Conservation (phyloP, 257 asterid species). For the Nicotiana sylvestris region DNA sequence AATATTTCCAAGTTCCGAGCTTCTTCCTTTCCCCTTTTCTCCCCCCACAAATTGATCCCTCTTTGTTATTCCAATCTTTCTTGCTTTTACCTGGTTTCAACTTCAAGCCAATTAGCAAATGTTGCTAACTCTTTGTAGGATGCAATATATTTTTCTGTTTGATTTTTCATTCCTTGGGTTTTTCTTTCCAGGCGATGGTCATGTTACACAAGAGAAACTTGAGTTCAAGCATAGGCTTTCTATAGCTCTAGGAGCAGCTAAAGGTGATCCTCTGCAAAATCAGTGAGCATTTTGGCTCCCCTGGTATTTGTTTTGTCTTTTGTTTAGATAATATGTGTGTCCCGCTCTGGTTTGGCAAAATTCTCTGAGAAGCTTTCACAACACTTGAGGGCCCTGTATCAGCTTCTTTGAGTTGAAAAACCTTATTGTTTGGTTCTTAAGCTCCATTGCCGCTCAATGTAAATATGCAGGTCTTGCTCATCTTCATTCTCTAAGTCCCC, state of each 20-base stretch:
- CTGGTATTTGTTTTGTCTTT: slow-evolving; percentile 58
- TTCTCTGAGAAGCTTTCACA: slow-evolving; percentile 22
- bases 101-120: neutral
- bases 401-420: neutral
- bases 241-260: slow-evolving; percentile 97
- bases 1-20: neutral
- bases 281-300: slow-evolving; percentile 95
- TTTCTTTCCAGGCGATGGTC: slow-evolving; percentile 66
- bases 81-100: slow-evolving; percentile 10
- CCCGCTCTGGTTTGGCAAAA: slow-evolving; percentile 22
- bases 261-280: slow-evolving; percentile 96
- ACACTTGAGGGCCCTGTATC: slow-evolving; percentile 7
- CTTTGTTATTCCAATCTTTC: neutral
- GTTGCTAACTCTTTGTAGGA: neutral
- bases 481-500: slow-evolving; percentile 84
- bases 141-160: slow-evolving; percentile 8
- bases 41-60: neutral
- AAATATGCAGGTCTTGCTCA: slow-evolving; percentile 63
- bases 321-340: slow-evolving; percentile 27
- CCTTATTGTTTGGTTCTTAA: slow-evolving; percentile 5
- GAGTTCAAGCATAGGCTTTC: slow-evolving; percentile 95
- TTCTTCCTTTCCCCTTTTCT: slow-evolving; percentile 1
- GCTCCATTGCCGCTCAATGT: slow-evolving; percentile 15
- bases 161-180: neutral
- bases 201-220: slow-evolving; percentile 76